Evolutionary conservation across 2,329 filamentous ascomycete genomes (phyloP), one percentile per base, ranked within the genome.

Genomic region (Fusarium sp.): DNA sequence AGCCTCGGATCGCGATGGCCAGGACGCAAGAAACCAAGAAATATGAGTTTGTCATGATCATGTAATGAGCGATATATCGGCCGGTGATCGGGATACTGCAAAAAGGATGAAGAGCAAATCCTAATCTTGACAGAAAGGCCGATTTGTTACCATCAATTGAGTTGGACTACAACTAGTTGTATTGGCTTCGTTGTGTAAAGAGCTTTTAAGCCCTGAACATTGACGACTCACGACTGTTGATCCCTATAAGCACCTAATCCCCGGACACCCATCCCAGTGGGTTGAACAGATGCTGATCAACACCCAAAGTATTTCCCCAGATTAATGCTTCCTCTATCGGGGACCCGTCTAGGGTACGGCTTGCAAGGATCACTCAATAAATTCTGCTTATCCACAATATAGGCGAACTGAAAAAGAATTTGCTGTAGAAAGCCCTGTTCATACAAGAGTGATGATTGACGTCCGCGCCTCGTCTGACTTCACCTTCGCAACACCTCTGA

Each of bases 41-140:
- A 8, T 11, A 20, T n/a, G 7, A 12, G 26, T 52, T 52, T 44
- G 49, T 52, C 21, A 52, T 44, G 49, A 31, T 52, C 49, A 52
- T 52, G 49, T 52, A 52, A 44, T 44, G 20, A 13, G 28, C 15
- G 8, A 44, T 43, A 44, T 31, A 35, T 18, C 3, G 4, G 16
- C 16, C 4, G 13, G 18, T 1, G 4, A 16, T 33, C 4, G 13
- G 18, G 16, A 35, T n/a, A 8, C 16, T 35, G 31, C 16, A 35
- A 18, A 35, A 8, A 35, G 16, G 3, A 35, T 8, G 16, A n/a
- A 35, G 4, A 15, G 16, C 4, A 35, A 9, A 8, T 10, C 16
- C 16, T n/a, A 35, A 6, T 6, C n/a, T 9, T 16, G n/a, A n/a
- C 33, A 9, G 33, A n/a, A 35, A 35, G 16, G 8, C 43, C 49